Conservation (phyloP, 352 stramenopile species). For the Phytophthora idaei region DNA sequence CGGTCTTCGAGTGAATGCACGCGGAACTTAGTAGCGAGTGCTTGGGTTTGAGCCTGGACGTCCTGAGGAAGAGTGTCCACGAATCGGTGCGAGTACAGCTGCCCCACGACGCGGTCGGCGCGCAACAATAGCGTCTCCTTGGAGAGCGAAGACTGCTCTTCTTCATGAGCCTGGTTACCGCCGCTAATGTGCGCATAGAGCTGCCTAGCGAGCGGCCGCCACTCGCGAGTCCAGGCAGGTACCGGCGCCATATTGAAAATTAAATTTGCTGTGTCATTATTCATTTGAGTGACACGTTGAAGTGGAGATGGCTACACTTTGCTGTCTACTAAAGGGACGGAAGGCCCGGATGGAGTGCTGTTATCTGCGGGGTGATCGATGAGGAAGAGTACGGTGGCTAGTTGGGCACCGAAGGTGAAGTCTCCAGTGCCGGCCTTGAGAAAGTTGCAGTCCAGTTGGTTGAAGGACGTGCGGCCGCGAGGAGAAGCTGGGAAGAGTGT, state of each 20-base stretch:
- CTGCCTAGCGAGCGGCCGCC: constrained; percentile 58
- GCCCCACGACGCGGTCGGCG: constrained; percentile 53
- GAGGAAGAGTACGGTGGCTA: constrained; percentile 57
- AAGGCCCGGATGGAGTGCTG: background rate
- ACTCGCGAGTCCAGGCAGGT: constrained; percentile 65
- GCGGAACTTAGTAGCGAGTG: constrained; percentile 55
- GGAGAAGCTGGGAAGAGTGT: constrained; percentile 30
- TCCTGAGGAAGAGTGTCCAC: constrained; percentile 57
- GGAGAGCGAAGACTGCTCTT: background rate
- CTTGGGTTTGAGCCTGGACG: constrained; percentile 45
- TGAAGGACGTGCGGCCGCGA: constrained; percentile 39
- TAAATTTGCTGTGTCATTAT: constrained; percentile 6
- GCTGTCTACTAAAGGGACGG: background rate
- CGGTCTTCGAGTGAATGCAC: constrained; percentile 60
- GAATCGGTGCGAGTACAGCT: constrained; percentile 57
- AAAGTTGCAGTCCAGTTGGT: constrained; percentile 36
- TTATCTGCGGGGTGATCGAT: constrained; percentile 17
- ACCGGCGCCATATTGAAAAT: constrained; percentile 26
- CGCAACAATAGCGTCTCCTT: constrained; percentile 41
- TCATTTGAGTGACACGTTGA: constrained; percentile 25
- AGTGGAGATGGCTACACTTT: constrained; percentile 27
- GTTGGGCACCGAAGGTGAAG: constrained; percentile 49
- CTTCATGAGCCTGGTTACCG: background rate
- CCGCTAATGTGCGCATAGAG: constrained; percentile 42
- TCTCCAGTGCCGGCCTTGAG: constrained; percentile 38